phyloP scores from a whole-genome alignment of 352 stramenopile species.

The Phytophthora colocasiae region DNA sequence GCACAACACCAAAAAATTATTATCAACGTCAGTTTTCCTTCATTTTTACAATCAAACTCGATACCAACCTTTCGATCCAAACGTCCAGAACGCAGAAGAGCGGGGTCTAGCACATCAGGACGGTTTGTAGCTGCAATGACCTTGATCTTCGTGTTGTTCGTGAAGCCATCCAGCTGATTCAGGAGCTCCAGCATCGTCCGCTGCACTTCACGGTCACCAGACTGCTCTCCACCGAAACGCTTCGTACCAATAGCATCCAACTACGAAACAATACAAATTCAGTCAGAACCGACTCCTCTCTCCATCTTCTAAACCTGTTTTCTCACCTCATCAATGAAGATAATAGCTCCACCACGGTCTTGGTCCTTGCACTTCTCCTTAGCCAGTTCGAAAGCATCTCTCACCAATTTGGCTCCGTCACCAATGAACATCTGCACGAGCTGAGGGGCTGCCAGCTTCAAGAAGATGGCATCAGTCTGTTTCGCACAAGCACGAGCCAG shows the following conservation, averaged over 20 bases:
- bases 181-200: conserved; percentile 99
- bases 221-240: conserved; percentile 97
- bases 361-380: conserved; percentile 95
- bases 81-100: conserved; percentile 93
- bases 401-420: conserved; percentile 97
- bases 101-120: conserved; percentile 96
- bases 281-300: neutral
- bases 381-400: conserved; percentile 97
- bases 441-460: conserved; percentile 98
- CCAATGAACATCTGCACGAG: conserved; percentile 99
- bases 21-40: neutral
- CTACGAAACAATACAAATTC: conserved; percentile 30
- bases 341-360: conserved; percentile 94
- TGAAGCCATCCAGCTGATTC: conserved; percentile 98
- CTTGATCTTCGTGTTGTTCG: conserved; percentile 99
- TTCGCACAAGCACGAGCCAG: conserved; percentile 98
- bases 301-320: neutral
- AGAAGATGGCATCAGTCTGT: conserved; percentile 98
- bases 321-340: conserved; percentile 98
- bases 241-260: conserved; percentile 99
- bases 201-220: conserved; percentile 97
- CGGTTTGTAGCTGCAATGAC: conserved; percentile 98
- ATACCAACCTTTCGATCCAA: conserved; percentile 93
- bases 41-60: neutral
- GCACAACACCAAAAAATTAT: neutral